Conservation (phyloP, 495 filamentous ascomycete species). For the Xylaria intraflava region DNA sequence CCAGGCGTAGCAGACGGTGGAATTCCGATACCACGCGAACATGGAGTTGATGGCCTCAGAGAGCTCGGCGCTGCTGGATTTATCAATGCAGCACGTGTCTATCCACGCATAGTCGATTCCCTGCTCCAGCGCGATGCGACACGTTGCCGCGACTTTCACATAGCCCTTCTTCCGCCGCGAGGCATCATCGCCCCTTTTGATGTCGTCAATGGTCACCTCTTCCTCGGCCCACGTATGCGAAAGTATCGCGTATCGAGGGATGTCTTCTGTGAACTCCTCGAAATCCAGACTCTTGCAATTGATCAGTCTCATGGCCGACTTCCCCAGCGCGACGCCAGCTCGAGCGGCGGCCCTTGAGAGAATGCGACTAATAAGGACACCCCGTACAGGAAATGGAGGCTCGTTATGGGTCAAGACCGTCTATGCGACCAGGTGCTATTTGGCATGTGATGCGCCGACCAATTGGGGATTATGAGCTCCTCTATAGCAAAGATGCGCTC, state of each 20-base stretch:
- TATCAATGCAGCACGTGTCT: conserved; percentile 39
- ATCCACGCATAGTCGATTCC: conserved; percentile 24
- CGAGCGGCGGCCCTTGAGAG: no score
- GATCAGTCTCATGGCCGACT: conserved; percentile 29
- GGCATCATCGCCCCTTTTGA: conserved; percentile 10
- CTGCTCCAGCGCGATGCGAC: conserved; percentile 12
- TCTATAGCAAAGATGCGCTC: no score
- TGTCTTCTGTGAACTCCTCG: conserved; percentile 22
- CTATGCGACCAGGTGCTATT: no score
- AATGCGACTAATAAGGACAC: no score
- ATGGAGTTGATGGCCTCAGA: conserved; percentile 39
- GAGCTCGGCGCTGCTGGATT: conserved; percentile 34
- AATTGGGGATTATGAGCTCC: no score
- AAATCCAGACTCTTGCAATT: conserved; percentile 22
- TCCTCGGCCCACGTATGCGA: conserved; percentile 29
- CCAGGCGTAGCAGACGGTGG: conserved; percentile 31
- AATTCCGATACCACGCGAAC: conserved; percentile 31
- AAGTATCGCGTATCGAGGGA: conserved; percentile 28
- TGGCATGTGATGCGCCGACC: no score
- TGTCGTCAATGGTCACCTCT: conserved; percentile 25
- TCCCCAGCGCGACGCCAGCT: no score
- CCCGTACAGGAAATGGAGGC: no score
- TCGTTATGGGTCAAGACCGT: no score
- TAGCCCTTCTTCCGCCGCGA: conserved; percentile 12
- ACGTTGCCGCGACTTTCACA: conserved; percentile 19